Conservation (phyloP, 495 filamentous ascomycete genomes). For the Hypoxylon lienhwacheense region DNA sequence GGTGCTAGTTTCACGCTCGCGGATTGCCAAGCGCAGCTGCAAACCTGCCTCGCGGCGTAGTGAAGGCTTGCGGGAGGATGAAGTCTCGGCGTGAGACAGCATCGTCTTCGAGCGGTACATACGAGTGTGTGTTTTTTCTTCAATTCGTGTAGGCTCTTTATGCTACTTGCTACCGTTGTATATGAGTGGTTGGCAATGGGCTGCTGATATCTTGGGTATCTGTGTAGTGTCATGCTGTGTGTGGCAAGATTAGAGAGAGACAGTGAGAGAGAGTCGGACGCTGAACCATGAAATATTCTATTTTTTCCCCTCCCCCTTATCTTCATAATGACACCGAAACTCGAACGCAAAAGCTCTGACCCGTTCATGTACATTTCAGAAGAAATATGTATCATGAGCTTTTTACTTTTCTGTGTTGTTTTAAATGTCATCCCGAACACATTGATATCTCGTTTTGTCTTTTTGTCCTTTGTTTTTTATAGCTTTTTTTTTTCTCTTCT, state of each 20-base stretch:
- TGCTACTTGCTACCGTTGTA: slow-evolving; percentile 3
- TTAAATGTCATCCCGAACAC: too few relatives aligned
- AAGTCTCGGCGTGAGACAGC: slow-evolving; percentile 17
- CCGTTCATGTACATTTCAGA: too few relatives aligned
- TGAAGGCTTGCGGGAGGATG: slow-evolving; percentile 6
- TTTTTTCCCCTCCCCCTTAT: too few relatives aligned
- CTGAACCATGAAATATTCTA: slow-evolving; percentile 32
- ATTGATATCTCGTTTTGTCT: too few relatives aligned
- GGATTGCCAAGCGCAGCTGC: slow-evolving; percentile 50
- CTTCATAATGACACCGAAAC: slow-evolving; percentile 33
- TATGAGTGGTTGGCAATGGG: slow-evolving; percentile 12
- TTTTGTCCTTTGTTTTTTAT: too few relatives aligned
- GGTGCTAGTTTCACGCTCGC: slow-evolving; percentile 39
- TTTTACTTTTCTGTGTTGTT: too few relatives aligned
- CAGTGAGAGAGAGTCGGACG: slow-evolving; percentile 26
- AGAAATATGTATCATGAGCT: too few relatives aligned
- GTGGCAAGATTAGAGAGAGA: slow-evolving; percentile 31
- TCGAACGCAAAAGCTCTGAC: too few relatives aligned
- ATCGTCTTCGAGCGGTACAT: slow-evolving; percentile 12
- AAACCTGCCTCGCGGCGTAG: slow-evolving; percentile 24
- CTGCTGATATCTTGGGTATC: not conserved
- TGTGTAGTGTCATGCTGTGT: slow-evolving; percentile 32
- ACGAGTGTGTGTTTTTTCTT: slow-evolving; percentile 20
- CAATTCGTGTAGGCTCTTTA: slow-evolving; percentile 31
- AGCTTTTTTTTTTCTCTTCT: too few relatives aligned